Conservation (phyloP, 257 asterid genomes). For the Apocynum venetum region DNA sequence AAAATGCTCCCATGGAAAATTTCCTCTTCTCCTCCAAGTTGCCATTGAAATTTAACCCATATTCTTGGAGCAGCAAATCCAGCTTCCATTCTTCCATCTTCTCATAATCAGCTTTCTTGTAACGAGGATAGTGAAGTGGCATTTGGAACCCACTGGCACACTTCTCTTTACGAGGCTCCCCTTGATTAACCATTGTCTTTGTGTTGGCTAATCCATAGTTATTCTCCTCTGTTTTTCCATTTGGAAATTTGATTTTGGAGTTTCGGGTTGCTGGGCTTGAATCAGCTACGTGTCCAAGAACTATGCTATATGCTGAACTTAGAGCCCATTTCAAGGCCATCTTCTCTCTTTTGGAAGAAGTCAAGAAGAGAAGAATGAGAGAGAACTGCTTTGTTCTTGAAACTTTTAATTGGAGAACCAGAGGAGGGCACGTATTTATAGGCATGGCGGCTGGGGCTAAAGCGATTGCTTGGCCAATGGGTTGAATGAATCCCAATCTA, state of each 20-base stretch:
- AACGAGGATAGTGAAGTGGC: constrained; percentile 34
- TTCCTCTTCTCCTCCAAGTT: constrained; percentile 41
- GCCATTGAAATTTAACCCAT: constrained; percentile 34
- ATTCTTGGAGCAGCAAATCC: constrained; percentile 33
- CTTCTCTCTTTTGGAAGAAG: not conserved
- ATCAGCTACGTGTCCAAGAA: constrained; percentile 6
- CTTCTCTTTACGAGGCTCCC: not conserved
- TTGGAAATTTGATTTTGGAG: not conserved
- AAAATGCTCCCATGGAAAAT: constrained; percentile 53
- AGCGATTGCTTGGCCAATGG: too few species aligned
- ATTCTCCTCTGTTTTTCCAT: not conserved
- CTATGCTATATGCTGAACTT: constrained; percentile 6
- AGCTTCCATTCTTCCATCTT: constrained; percentile 49
- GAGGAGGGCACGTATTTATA: not conserved
- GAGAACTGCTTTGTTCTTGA: not conserved
- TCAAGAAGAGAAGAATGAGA: not conserved
- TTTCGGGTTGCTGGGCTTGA: not conserved
- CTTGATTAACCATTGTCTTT: not conserved
- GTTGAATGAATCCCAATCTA: too few species aligned
- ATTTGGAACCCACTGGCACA: constrained; percentile 5
- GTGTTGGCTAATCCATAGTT: not conserved
- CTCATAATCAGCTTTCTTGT: constrained; percentile 21
- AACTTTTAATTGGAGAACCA: not conserved
- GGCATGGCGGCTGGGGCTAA: too few species aligned
- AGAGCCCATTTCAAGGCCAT: constrained; percentile 22